Evolutionary conservation across 495 filamentous ascomycete genomes (phyloP).

Genomic region (Hypoxylon subgilvum): DNA sequence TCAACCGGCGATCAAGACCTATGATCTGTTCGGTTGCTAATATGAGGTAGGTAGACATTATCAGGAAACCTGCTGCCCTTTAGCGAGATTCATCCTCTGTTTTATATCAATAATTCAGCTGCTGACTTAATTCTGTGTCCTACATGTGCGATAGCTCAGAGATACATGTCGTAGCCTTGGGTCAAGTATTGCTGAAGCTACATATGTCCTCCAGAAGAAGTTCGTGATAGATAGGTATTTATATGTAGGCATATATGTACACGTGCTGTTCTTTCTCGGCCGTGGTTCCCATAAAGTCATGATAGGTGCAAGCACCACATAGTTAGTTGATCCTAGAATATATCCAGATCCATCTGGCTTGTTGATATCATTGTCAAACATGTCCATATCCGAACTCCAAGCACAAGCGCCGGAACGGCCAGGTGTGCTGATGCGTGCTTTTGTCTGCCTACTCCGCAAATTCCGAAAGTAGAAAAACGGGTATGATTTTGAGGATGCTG

Average conservation of each 20-base stretch:
- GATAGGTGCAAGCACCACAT: constrained; percentile 23
- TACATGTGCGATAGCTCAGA: neutral
- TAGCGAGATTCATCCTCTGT: too few species aligned
- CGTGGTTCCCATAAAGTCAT: constrained; percentile 30
- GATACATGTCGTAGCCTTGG: neutral
- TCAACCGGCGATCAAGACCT: too few species aligned
- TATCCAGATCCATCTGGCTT: constrained; percentile 16
- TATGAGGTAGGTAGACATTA: too few species aligned
- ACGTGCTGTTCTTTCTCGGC: constrained; percentile 18
- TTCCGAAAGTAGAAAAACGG: constrained; percentile 6
- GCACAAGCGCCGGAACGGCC: constrained; percentile 5
- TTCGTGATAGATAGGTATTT: constrained; percentile 4
- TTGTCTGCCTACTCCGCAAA: constrained; percentile 22
- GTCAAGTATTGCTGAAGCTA: constrained; percentile 3
- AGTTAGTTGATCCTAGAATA: constrained; percentile 2
- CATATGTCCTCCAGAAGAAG: neutral
- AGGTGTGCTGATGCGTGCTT: constrained; percentile 34
- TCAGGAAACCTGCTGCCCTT: too few species aligned
- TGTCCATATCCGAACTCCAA: constrained; percentile 25
- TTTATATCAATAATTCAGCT: constrained; percentile 1
- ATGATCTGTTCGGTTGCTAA: too few species aligned
- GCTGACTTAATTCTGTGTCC: neutral
- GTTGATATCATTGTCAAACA: constrained; percentile 15
- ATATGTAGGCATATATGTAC: constrained; percentile 23
- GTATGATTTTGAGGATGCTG: constrained; percentile 11